These are phyloP conservation scores for Leishmania turanica DNA, from an alignment of 208 protist genomes.

Conservation along the genomic window DNA sequence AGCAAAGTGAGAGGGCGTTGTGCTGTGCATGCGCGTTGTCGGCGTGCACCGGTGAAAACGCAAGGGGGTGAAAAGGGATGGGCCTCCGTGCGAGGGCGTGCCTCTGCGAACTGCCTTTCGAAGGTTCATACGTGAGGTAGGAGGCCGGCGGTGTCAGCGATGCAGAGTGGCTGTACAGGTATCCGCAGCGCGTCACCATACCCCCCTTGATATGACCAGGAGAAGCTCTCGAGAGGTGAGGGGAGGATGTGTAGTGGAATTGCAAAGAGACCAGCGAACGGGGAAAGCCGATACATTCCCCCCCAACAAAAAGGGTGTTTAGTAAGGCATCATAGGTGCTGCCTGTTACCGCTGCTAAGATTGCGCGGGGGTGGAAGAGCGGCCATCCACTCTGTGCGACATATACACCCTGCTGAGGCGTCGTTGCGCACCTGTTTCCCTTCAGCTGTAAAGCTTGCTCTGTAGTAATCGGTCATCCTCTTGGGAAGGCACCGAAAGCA, in stretches of 20 bases:
- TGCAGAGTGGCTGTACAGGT: background rate
- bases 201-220: background rate
- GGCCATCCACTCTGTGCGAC: background rate
- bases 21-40: background rate
- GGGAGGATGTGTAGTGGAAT: background rate
- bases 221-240: background rate
- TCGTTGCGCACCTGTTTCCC: background rate
- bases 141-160: background rate
- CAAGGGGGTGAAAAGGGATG: background rate
- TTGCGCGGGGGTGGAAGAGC: background rate
- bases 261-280: background rate
- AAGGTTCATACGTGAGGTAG: background rate
- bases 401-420: too few species aligned
- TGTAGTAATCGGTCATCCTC: background rate
- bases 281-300: background rate
- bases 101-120: background rate
- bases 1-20: background rate
- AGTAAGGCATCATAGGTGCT: background rate
- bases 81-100: background rate
- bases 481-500: background rate
- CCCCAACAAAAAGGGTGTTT: background rate
- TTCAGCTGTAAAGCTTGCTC: background rate
- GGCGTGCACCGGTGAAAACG: background rate
- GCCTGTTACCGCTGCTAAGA: background rate
- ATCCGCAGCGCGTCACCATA: background rate